These are phyloP conservation scores for Fusarium haematococcum DNA, from an alignment of 2,329 filamentous ascomycete species.

Conservation along the genomic window DNA sequence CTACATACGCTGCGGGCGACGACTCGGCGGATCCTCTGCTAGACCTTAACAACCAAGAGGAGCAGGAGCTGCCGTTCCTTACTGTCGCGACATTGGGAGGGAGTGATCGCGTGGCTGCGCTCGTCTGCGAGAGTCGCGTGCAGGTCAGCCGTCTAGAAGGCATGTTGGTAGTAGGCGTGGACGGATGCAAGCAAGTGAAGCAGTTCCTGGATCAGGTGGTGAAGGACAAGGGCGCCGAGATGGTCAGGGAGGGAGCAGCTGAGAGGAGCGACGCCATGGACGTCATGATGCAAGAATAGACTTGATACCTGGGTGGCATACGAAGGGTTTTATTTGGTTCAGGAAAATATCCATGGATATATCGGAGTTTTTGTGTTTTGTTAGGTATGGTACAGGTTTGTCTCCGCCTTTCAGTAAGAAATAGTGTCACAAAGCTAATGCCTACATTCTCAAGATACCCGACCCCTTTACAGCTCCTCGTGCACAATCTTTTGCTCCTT, in stretches of 20 bases:
- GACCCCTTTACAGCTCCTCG: constrained; percentile 60
- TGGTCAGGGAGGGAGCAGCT: constrained; percentile 68
- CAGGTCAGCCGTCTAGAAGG: constrained; percentile 85
- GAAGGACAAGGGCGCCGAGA: constrained; percentile 73
- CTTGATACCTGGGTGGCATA: constrained; percentile 16
- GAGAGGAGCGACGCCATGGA: constrained; percentile 61
- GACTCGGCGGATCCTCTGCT: constrained; percentile 81
- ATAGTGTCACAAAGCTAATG: constrained; percentile 39
- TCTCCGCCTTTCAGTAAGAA: constrained; percentile 14
- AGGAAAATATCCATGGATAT: constrained; percentile 6
- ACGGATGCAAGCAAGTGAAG: constrained; percentile 89
- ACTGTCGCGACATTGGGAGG: constrained; percentile 85
- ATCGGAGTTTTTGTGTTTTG: constrained; percentile 37
- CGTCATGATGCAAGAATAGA: constrained; percentile 62
- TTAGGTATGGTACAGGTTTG: constrained; percentile 36
- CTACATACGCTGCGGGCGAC: constrained; percentile 72
- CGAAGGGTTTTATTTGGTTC: constrained; percentile 2
- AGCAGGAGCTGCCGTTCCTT: constrained; percentile 88
- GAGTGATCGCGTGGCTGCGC: constrained; percentile 79
- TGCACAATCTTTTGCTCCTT: constrained; percentile 50
- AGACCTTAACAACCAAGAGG: constrained; percentile 83
- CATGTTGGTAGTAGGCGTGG: constrained; percentile 92
- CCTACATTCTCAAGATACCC: constrained; percentile 18
- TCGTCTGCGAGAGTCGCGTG: constrained; percentile 91
- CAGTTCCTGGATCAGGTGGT: constrained; percentile 85